Conservation (phyloP, 2,329 filamentous ascomycete species). For the Pseudogymnoascus sp. region DNA sequence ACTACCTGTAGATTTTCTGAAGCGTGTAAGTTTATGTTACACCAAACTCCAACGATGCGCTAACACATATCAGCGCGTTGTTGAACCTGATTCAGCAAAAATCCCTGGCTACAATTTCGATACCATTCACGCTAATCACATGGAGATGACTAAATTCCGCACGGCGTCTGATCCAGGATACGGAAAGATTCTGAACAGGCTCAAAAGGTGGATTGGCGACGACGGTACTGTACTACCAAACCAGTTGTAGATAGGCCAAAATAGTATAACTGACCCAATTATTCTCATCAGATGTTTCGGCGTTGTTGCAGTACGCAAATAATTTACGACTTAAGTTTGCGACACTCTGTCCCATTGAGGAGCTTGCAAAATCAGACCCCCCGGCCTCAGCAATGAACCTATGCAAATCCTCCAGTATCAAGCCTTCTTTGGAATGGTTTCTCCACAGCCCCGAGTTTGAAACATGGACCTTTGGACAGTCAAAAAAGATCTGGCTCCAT, state of each 20-base stretch:
- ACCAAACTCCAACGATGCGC: not conserved
- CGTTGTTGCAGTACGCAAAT: not conserved
- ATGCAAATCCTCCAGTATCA: not conserved
- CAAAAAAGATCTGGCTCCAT: not conserved
- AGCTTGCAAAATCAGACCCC: not conserved
- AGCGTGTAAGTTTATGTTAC: constrained; percentile 12
- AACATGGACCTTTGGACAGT: not conserved
- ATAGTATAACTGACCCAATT: not conserved
- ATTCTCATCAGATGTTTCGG: not conserved
- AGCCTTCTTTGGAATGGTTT: not conserved
- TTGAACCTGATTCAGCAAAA: constrained; percentile 28
- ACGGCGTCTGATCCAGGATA: constrained; percentile 14
- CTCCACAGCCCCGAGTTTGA: not conserved
- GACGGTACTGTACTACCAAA: not conserved
- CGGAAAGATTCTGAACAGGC: constrained; percentile 1
- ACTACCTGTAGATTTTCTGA: constrained; percentile 23
- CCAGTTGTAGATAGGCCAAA: not conserved
- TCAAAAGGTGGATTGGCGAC: constrained; percentile 1
- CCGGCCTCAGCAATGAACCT: not conserved
- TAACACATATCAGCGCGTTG: constrained; percentile 16
- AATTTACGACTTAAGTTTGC: not conserved
- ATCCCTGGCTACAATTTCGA: constrained; percentile 26
- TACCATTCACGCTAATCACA: constrained; percentile 29
- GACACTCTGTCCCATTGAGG: not conserved
- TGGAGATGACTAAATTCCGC: constrained; percentile 30